phyloP scores from a whole-genome alignment of 2,329 filamentous ascomycete species.

The Fonsecaea monophora region DNA sequence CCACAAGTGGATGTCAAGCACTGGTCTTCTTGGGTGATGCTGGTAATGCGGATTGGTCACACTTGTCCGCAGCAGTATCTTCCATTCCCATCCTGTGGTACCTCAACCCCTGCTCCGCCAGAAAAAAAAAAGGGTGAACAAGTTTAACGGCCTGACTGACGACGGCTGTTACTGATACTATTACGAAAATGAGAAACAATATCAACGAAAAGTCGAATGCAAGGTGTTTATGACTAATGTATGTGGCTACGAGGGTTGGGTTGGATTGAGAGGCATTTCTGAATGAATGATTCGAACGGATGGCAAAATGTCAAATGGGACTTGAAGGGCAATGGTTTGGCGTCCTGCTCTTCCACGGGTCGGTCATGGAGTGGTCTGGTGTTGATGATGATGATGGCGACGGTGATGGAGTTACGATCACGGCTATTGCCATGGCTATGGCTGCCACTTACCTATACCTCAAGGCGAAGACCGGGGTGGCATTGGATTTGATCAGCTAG shows the following conservation, averaged over 20 bases:
- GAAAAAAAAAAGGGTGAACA: background rate
- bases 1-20: too few species aligned
- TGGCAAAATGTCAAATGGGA: background rate
- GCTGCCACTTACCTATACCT: too few species aligned
- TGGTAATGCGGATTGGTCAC: background rate
- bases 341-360: too few species aligned
- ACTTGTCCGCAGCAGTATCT: background rate
- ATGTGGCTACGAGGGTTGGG: background rate
- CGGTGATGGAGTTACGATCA: background rate
- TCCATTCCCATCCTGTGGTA: background rate
- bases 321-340: background rate
- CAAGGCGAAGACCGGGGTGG: too few species aligned
- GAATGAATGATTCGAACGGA: background rate
- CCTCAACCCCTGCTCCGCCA: too few species aligned
- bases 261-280: background rate
- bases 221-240: background rate
- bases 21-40: background rate
- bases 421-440: too few species aligned
- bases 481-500: too few species aligned
- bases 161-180: background rate
- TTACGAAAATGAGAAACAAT: background rate
- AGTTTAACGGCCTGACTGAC: background rate
- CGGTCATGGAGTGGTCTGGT: too few species aligned
- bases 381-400: too few species aligned
- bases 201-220: background rate